phyloP scores from a whole-genome alignment of 306 rosid species.

The Mucuna pruriens region DNA sequence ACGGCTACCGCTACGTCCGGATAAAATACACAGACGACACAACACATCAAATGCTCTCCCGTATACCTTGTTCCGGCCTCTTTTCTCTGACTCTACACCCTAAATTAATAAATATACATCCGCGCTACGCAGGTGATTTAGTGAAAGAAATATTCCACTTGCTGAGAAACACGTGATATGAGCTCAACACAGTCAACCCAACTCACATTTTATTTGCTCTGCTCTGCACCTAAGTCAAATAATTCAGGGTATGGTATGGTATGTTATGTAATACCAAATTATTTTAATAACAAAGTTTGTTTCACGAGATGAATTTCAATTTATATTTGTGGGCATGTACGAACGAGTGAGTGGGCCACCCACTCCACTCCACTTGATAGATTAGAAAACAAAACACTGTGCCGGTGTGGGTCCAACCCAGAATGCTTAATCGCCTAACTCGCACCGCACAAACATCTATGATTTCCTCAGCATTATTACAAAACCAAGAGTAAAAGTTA shows the following conservation, averaged over 20 bases:
- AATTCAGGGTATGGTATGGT: not conserved
- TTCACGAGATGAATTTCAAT: not conserved
- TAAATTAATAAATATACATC: no score
- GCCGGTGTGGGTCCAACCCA: conserved; percentile 1
- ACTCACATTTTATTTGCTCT: no score
- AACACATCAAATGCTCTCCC: not conserved
- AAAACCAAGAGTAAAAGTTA: not conserved
- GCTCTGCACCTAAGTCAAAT: not conserved
- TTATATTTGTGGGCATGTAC: not conserved
- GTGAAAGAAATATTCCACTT: not conserved
- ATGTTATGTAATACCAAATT: no score
- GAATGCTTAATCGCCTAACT: not conserved
- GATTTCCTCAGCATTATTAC: conserved; percentile 16
- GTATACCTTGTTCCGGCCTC: not conserved
- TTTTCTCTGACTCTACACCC: conserved; percentile 7
- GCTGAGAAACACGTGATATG: not conserved
- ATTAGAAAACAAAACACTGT: not conserved
- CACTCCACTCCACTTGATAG: not conserved
- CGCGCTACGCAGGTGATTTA: not conserved
- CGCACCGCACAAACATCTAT: conserved; percentile 43
- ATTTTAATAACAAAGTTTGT: no score
- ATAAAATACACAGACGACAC: not conserved
- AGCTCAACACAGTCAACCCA: not conserved
- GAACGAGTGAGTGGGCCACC: conserved; percentile 1
- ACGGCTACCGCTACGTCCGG: not conserved